phyloP scores from a whole-genome alignment of 495 filamentous ascomycete genomes.

The Aspergillus wentii region DNA sequence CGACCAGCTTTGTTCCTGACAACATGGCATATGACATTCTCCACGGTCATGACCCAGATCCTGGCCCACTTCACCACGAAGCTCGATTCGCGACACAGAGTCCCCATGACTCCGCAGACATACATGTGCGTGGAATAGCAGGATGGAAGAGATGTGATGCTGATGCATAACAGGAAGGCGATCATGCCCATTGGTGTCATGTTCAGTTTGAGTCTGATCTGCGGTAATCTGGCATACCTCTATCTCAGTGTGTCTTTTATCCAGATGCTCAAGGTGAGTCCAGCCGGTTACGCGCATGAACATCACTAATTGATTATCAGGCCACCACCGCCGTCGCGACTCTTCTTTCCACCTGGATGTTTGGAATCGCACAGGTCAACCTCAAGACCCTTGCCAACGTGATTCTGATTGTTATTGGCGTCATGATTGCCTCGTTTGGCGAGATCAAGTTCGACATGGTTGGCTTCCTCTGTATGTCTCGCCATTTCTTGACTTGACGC shows the following conservation, averaged over 20 bases:
- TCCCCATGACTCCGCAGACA: constrained; percentile 80
- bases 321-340: constrained; percentile 87
- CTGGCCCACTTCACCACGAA: constrained; percentile 74
- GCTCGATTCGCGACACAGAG: constrained; percentile 78
- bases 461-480: constrained; percentile 60
- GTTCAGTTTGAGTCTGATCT: constrained; percentile 87
- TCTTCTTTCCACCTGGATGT: constrained; percentile 71
- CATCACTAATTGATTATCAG: constrained; percentile 35
- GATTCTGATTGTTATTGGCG: constrained; percentile 77
- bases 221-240: constrained; percentile 82
- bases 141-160: no score
- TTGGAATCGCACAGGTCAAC: constrained; percentile 65
- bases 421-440: constrained; percentile 78
- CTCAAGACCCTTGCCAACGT: constrained; percentile 75
- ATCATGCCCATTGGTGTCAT: constrained; percentile 87
- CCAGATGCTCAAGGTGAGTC: constrained; percentile 83
- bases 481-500: no score
- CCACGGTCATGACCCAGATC: constrained; percentile 80
- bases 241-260: constrained; percentile 89
- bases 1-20: constrained; percentile 65
- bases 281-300: no score
- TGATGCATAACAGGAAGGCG: constrained; percentile 30
- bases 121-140: constrained; percentile 65
- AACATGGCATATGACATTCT: constrained; percentile 82
- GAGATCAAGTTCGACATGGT: constrained; percentile 82